phyloP scores from a whole-genome alignment of 2,329 filamentous ascomycete genomes.

The Fusarium subtropicale region DNA sequence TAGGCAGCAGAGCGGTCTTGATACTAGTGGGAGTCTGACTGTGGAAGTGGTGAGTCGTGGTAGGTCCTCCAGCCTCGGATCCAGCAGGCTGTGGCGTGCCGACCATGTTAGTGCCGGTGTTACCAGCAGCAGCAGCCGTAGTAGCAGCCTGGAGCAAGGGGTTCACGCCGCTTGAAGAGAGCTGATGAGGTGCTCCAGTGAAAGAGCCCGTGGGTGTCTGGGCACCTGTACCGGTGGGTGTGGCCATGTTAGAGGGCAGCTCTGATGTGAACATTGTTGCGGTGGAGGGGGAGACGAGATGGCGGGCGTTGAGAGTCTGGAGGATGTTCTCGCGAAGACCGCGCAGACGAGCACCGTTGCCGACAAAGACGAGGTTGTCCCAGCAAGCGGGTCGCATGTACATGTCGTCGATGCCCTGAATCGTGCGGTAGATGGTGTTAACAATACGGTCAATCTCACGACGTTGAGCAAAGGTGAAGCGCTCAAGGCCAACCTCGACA shows the following conservation, averaged over 20 bases:
- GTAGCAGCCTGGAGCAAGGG: slow-evolving; percentile 93
- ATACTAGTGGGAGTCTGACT: slow-evolving; percentile 84
- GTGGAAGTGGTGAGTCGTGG: slow-evolving; percentile 64
- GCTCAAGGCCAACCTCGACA: slow-evolving; percentile 81
- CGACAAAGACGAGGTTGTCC: slow-evolving; percentile 92
- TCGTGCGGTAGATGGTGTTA: slow-evolving; percentile 82
- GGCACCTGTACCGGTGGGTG: slow-evolving; percentile 87
- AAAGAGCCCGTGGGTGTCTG: slow-evolving; percentile 83
- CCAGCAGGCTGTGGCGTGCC: slow-evolving; percentile 55
- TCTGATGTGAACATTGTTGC: slow-evolving; percentile 98
- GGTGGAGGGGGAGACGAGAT: slow-evolving; percentile 90
- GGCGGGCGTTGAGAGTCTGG: slow-evolving; percentile 80
- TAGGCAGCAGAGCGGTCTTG: slow-evolving; percentile 80
- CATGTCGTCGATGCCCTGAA: slow-evolving; percentile 85
- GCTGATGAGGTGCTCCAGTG: slow-evolving; percentile 66
- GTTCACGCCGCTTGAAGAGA: slow-evolving; percentile 75
- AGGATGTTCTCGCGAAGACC: slow-evolving; percentile 93
- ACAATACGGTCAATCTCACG: slow-evolving; percentile 85
- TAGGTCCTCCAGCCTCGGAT: slow-evolving; percentile 54
- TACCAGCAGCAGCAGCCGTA: slow-evolving; percentile 69
- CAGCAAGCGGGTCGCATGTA: slow-evolving; percentile 88
- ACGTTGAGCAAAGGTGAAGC: slow-evolving; percentile 76
- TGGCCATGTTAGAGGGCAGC: slow-evolving; percentile 92
- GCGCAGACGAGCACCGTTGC: slow-evolving; percentile 79
- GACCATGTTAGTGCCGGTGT: slow-evolving; percentile 55